Evolutionary conservation across 805 yeast species (phyloP), one percentile per base, ranked within the genome.

Genomic region (Lachancea cidri): DNA sequence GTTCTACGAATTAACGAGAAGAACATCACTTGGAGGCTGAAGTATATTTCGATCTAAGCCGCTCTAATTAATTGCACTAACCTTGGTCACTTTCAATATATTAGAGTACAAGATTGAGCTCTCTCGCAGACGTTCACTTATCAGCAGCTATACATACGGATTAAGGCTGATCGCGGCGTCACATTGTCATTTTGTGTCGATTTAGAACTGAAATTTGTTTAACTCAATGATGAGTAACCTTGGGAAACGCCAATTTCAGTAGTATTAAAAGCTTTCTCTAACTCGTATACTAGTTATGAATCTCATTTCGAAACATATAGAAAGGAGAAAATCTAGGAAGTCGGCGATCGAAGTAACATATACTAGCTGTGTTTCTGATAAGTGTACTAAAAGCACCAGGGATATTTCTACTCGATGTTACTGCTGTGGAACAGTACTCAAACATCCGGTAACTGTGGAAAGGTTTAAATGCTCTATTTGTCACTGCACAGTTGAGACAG

Each of bases 381-480:
- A 11, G 17, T 13, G 11, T 13, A 15, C 18, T 3, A 18, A 29
- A 11, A 8, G 24, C 9, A 13, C 13, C 13, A 22, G 13, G 17
- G 34, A 29, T 19, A 22, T 24, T 16, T 14, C 18, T 20, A 36
- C 39, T 9, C 18, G 13, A 2, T 75, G 80, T 47, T 60, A 62
- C 4, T 74, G 79, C 46, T 75, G 80, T 56, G 75, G 74, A 1
- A 66, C 73, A 0, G 42, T 64, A 13, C 50, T 74, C 22, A 67
- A 64, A 38, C 60, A 68, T 36, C 73, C 73, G 0, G 46, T 57
- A 2, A 43, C 52, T 7, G 62, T 61, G 3, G 30, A 46, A 5
- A 71, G 66, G 42, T 79, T 75, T 54, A 72, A 74, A 43, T 85
- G 95, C 54, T 67, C 79, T 0, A 67, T 77, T 3, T 85, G 95